Evolutionary conservation across 345 rosid genomes (phyloP).

Genomic region (Psidium guajava): DNA sequence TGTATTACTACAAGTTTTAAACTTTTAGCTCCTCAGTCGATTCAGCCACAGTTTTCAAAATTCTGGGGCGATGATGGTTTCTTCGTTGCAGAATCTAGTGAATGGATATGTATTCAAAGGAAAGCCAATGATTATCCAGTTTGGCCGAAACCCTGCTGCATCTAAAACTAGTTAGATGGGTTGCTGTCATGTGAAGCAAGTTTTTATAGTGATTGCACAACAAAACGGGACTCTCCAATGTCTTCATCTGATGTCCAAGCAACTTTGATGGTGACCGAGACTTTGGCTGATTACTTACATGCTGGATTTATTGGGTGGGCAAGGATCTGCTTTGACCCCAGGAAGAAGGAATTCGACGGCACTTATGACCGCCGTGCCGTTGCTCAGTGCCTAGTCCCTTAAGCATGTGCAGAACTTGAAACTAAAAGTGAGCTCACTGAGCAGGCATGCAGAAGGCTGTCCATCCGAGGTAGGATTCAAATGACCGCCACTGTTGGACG

Average conservation of each 20-base stretch:
- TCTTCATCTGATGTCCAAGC: not conserved
- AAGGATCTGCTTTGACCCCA: not conserved
- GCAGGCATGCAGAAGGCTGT: not conserved
- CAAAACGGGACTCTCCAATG: not conserved
- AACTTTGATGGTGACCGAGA: not conserved
- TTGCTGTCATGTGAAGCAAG: not conserved
- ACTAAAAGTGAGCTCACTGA: not conserved
- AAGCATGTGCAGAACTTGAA: not conserved
- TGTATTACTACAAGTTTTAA: conserved; percentile 3
- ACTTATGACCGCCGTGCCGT: not conserved
- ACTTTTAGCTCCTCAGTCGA: not conserved
- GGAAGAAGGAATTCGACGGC: not conserved
- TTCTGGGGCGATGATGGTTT: not conserved
- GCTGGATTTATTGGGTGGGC: not conserved
- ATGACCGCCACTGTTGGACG: not conserved
- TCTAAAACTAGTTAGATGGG: conserved; percentile 24
- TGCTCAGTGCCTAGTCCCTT: not conserved
- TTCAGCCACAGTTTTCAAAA: not conserved
- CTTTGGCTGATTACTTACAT: not conserved
- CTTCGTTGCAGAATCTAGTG: conserved; percentile 58
- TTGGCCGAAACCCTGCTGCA: conserved; percentile 59
- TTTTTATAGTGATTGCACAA: not conserved
- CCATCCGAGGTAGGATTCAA: not conserved
- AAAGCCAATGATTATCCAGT: conserved; percentile 91
- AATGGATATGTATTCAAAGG: conserved; percentile 77